Evolutionary conservation across 2,329 filamentous ascomycete genomes (phyloP), one percentile per base, ranked within the genome.

Genomic region (Ophiocordyceps polyrhachis-furcata): DNA sequence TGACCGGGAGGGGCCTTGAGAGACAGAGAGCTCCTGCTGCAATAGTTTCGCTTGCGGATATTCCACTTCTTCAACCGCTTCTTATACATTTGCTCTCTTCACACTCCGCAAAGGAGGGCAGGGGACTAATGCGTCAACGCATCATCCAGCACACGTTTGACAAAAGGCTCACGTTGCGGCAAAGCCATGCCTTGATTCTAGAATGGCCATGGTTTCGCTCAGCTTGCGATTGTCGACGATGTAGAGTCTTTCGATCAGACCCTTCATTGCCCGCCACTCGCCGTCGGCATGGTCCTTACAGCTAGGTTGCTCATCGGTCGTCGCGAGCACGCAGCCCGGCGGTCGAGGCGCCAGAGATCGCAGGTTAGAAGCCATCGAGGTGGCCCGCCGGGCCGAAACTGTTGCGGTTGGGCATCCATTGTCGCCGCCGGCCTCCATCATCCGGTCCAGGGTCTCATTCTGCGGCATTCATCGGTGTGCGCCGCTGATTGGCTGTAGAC

Each of bases 81-180:
- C 46, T 63, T 63, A 45, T 61, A 63, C 59, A 62, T 63, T 52
- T 63, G 59, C 46, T 62, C 58, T 44, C 60, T 63, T 43, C 28
- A 37, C 6, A 23, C 21, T 17, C 31, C 21, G 21, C 21, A 32
- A 32, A n/a, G 15, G 31, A 15, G 31, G 13, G 31, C 4, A 13
- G 13, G 2, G 19, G n/a, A n/a, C 6, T 5, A 8, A 17, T n/a
- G 17, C 6, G n/a, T 19, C 35, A 38, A 19, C n/a, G 35, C 11
- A 2, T 38, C 35, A 38, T 12, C 7, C 35, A 12, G 17, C 1
- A n/a, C 12, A 32, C 15, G n/a, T 11, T 3, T 21, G 23, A n/a
- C 14, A 14, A 17, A 11, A 28, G 25, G 14, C 60, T 59, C 51
- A 62, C 60, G 60, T 62, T 43, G 60, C 60, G 28, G 56, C 57